Evolutionary conservation across 495 filamentous ascomycete genomes (phyloP), one percentile per base, ranked within the genome.

Genomic region (Aspergillus nanangensis): DNA sequence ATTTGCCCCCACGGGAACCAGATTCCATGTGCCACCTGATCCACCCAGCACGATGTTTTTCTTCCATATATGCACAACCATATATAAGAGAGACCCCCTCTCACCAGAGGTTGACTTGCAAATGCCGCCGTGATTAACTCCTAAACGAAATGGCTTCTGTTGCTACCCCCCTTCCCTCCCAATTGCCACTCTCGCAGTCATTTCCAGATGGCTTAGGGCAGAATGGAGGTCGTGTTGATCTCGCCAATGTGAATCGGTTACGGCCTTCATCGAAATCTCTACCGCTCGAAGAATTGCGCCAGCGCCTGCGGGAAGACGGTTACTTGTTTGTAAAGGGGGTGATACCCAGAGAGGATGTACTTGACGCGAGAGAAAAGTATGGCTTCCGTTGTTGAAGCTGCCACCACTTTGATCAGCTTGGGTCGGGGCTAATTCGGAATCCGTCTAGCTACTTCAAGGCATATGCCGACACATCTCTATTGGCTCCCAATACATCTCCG

Each of bases 311-410:
- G 19, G 49, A 63, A 19, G 74, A 78, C 49, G 72, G 74, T 8
- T 79, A 79, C 47, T 56, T 80, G 27, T 77, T 76, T 47, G 36
- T 80, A 8, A 80, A 79, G 48, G 67, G 68, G 18, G 49, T 79
- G 2, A 55, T 80, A 25, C 75, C 77, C 0, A 67, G 72, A 7
- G 58, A 58, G 14, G 72, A 76, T 47, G 75, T 80, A 7, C 52
- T 78, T 14, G 64, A 69, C 41, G 70, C 70, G 23, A 61, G 76
- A 22, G 65, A 74, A 47, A 45, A 63, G 51, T 54, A 44, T 41
- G 31, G 7, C 13, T 24, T 20, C 15, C 27, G 27, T 31, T 8
- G 13, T 13, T 13, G 7, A 31, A 31, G 8, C 27, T 31, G 27
- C 27, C 8, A 31, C 27, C n/a, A n/a, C n/a, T n/a, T n/a, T n/a